Evolutionary conservation across 2,329 filamentous ascomycete genomes (phyloP), one percentile per base, ranked within the genome.

Genomic region (Grosmannia clavigera): DNA sequence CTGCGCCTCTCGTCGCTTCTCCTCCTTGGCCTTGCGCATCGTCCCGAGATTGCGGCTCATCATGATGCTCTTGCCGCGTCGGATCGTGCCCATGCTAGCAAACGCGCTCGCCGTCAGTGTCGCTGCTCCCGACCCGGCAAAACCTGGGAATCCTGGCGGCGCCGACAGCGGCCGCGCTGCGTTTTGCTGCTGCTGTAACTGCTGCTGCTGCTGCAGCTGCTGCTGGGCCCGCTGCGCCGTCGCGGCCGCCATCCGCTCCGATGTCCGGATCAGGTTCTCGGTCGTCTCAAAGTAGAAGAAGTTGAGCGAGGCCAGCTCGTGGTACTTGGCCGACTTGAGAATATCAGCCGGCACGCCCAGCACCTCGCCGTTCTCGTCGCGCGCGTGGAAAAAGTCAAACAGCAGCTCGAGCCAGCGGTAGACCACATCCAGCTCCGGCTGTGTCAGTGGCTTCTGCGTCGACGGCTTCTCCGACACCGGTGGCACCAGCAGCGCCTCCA

Each of bases 241-340:
- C 50, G 91, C 90, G 2, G 89, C 86, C 3, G 92, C 92, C 88
- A 99, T 99, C 60, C 90, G 84, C 73, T 99, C 94, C 3, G 90
- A 96, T n/a, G 90, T 95, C 57, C 92, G 87, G 67, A 97, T 90
- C 14, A 99, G 81, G 67, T 88, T 92, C 63, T 95, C 89, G 1
- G 91, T 95, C 38, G 87, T 82, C 68, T 97, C 92, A 69, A 94
- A 95, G 77, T 99, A 99, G 79, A 97, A 99, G 80, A 97, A 99
- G 76, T 96, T 95, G 64, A 99, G 82, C 63, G 90, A 92, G 65
- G 94, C 90, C 59, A 99, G 83, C 72, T 99, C 94, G 76, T 96
- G 92, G 78, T 96, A 99, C 80, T 99, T 99, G 69, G 92, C 90
- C 65, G 90, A 95, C 74, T 95, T 96, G 69, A 99, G 81, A 38